Evolutionary conservation across 2,329 filamentous ascomycete species (phyloP), one percentile per base, ranked within the genome.

Genomic region (Cordyceps militaris): DNA sequence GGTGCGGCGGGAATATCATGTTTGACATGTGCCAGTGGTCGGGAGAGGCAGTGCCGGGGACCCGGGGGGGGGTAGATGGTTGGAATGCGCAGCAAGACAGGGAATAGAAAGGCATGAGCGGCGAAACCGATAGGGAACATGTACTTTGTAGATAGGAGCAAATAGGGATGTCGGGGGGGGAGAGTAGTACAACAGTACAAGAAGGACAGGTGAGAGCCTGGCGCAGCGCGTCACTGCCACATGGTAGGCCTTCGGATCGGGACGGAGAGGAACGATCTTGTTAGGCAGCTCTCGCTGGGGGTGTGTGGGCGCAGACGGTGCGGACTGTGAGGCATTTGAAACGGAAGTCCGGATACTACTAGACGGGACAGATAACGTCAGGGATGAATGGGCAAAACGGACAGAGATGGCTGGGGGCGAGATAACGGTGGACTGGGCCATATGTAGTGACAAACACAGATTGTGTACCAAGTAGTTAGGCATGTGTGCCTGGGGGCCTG

Each of bases 261-360:
- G 54, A 56, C 34, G 54, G 54, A 42, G 34, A 42, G 44, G 53
- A 56, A 49, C 54, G 54, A 56, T 56, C 54, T 30, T 24, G 44
- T 56, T 56, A 56, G 54, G 54, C 54, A 56, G 24, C 34, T n/a
- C n/a, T 10, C 23, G 13, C 1, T 5, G 19, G 38, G 43, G 32
- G 23, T 11, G 13, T 21, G 1, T 21, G 44, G 44, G 26, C 4
- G 26, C 14, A 3, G 53, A 26, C 43, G 9, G 43, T 38, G 24
- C n/a, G n/a, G 16, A 26, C 24, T 3, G 21, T 10, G 16, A n/a
- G 26, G 44, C 5, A 32, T 32, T 32, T 6, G 19, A 24, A 13
- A 3, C 36, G 7, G 9, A 19, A 13, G 19, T 9, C 10, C 19
- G 30, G 40, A 43, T 43, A 24, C 5, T n/a, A n/a, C n/a, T n/a